Evolutionary conservation across 2,329 filamentous ascomycete species (phyloP).

Genomic region (Aschersonia sp.): DNA sequence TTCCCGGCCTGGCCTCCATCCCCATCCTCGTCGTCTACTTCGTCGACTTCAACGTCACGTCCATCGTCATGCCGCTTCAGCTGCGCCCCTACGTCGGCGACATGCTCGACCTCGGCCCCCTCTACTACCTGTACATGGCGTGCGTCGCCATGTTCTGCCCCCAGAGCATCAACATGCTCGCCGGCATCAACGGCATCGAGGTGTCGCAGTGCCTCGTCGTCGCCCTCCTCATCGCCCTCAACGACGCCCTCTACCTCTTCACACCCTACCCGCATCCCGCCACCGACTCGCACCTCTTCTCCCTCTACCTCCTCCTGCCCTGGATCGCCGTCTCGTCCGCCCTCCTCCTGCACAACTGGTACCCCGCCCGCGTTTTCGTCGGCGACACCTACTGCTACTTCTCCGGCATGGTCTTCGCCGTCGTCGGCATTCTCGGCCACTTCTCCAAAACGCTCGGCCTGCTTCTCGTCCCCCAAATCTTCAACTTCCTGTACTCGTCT

Average conservation of each 20-base stretch:
- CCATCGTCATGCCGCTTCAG: slow-evolving; percentile 79
- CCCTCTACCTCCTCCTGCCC: slow-evolving; percentile 82
- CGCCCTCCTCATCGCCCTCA: slow-evolving; percentile 67
- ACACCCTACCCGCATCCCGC: slow-evolving; percentile 81
- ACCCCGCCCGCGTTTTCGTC: slow-evolving; percentile 86
- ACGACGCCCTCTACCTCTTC: slow-evolving; percentile 78
- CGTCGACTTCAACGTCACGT: slow-evolving; percentile 94
- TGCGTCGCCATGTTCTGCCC: slow-evolving; percentile 93
- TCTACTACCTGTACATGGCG: slow-evolving; percentile 97
- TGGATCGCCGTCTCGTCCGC: slow-evolving; percentile 88
- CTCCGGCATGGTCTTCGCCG: slow-evolving; percentile 96
- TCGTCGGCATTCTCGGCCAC: slow-evolving; percentile 91
- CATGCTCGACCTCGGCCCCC: slow-evolving; percentile 64
- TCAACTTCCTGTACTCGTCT: slow-evolving; percentile 90
- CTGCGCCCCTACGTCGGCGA: slow-evolving; percentile 75
- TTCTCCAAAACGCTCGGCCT: slow-evolving; percentile 95
- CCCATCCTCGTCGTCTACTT: slow-evolving; percentile 95
- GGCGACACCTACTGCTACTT: slow-evolving; percentile 99
- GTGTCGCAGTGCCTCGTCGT: slow-evolving; percentile 89
- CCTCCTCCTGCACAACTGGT: slow-evolving; percentile 87
- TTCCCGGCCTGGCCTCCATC: slow-evolving; percentile 84
- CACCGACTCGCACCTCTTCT: slow-evolving; percentile 91
- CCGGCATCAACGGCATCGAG: slow-evolving; percentile 97
- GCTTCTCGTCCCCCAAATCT: slow-evolving; percentile 82
- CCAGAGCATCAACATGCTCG: slow-evolving; percentile 99